Evolutionary conservation across 805 yeast species (phyloP).

Genomic region (Alloascoidea hylecoeti): DNA sequence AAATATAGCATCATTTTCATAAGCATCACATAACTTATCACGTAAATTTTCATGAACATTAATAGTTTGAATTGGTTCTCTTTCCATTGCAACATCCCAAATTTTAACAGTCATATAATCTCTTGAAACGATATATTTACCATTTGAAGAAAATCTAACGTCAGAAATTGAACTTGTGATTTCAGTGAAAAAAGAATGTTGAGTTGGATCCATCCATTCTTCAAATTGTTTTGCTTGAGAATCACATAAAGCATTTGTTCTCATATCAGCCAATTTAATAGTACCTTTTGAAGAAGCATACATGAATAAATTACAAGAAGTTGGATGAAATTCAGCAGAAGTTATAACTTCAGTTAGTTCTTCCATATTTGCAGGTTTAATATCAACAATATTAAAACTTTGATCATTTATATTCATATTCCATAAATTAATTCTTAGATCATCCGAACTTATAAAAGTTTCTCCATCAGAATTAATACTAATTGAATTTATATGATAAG

Average conservation of each 20-base stretch:
- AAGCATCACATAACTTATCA: slow-evolving; percentile 89
- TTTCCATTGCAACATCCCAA: slow-evolving; percentile 98
- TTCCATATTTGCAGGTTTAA: slow-evolving; percentile 97
- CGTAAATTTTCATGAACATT: slow-evolving; percentile 92
- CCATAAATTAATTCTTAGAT: slow-evolving; percentile 91
- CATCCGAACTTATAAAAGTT: slow-evolving; percentile 87
- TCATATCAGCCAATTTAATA: slow-evolving; percentile 91
- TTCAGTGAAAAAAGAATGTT: slow-evolving; percentile 93
- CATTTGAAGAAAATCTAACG: slow-evolving; percentile 83
- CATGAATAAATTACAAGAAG: slow-evolving; percentile 84
- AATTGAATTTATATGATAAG: slow-evolving; percentile 94
- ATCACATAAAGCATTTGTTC: slow-evolving; percentile 90
- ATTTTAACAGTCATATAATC: slow-evolving; percentile 95
- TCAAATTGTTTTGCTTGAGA: slow-evolving; percentile 70
- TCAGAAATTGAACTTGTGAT: slow-evolving; percentile 91
- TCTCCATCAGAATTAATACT: slow-evolving; percentile 93
- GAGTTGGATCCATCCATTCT: slow-evolving; percentile 84
- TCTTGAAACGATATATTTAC: slow-evolving; percentile 89
- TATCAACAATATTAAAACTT: slow-evolving; percentile 92
- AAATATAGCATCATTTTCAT: slow-evolving; percentile 96
- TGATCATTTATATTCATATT: slow-evolving; percentile 89
- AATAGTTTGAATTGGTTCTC: slow-evolving; percentile 85
- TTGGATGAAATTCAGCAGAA: slow-evolving; percentile 91
- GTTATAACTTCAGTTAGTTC: slow-evolving; percentile 97
- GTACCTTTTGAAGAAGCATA: slow-evolving; percentile 93